Evolutionary conservation across 1,139 yeast genomes (phyloP).

Genomic region (Meyerozyma carpophila): DNA sequence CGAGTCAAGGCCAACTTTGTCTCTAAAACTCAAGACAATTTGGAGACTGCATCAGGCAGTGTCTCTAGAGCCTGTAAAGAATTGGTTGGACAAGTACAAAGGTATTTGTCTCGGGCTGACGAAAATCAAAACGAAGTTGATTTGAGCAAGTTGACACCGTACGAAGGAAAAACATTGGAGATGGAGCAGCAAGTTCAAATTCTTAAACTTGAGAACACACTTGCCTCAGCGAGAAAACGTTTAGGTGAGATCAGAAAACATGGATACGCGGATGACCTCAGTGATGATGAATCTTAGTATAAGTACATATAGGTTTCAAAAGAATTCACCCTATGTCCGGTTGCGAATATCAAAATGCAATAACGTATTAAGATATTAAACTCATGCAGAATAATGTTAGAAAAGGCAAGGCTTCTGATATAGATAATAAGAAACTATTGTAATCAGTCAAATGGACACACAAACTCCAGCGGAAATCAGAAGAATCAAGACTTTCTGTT

Average conservation of each 20-base stretch:
- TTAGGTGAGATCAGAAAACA: slow-evolving; percentile 81
- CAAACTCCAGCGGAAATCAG: no score
- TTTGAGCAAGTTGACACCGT: slow-evolving; percentile 64
- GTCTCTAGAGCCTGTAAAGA: slow-evolving; percentile 74
- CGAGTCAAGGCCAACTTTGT: slow-evolving; percentile 78
- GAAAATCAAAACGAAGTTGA: slow-evolving; percentile 46
- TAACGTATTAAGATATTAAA: no score
- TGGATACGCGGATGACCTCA: slow-evolving; percentile 57
- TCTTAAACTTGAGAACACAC: slow-evolving; percentile 71
- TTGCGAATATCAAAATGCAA: no score
- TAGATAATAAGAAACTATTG: no score
- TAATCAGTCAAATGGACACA: no score
- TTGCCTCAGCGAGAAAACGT: slow-evolving; percentile 69
- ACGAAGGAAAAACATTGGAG: slow-evolving; percentile 81
- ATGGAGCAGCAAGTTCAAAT: slow-evolving; percentile 95
- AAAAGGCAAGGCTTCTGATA: no score
- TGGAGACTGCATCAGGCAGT: slow-evolving; percentile 63
- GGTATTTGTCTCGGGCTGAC: slow-evolving; percentile 41
- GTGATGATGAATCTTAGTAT: slow-evolving; percentile 38
- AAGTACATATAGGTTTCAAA: background rate
- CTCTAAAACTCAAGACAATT: slow-evolving; percentile 70
- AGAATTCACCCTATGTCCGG: no score
- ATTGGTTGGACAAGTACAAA: slow-evolving; percentile 66
- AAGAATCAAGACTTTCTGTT: no score
- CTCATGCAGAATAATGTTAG: no score